Evolutionary conservation across 75 land plant species (phyloP).

Genomic region (Sequoia sempervirens): DNA sequence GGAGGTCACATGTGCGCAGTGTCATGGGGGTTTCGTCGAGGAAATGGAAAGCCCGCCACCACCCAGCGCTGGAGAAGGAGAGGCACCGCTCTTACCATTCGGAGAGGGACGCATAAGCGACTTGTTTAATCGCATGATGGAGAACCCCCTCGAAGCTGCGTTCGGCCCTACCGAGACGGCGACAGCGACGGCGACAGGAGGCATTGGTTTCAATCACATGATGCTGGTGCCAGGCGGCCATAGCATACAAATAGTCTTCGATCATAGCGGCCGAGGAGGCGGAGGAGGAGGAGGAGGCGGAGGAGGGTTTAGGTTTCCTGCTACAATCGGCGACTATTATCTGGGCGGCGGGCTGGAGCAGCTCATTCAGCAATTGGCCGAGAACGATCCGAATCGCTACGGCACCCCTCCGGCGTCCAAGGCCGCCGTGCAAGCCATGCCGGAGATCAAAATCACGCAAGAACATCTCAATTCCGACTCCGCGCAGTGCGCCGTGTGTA

Average conservation of each 20-base stretch:
- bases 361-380: slow-evolving; percentile 61
- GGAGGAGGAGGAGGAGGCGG: slow-evolving; percentile 7
- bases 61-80: slow-evolving; percentile 4
- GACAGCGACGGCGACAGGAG: background rate
- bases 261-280: slow-evolving; percentile 12
- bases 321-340: slow-evolving; percentile 58
- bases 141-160: background rate
- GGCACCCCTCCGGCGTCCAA: slow-evolving; percentile 69
- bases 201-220: slow-evolving; percentile 17
- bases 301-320: slow-evolving; percentile 17
- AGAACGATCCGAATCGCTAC: slow-evolving; percentile 58
- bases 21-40: slow-evolving; percentile 53
- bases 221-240: slow-evolving; percentile 27
- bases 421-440: slow-evolving; percentile 38
- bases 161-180: background rate
- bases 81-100: background rate
- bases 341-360: slow-evolving; percentile 60
- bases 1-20: slow-evolving; percentile 38
- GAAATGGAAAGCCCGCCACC: slow-evolving; percentile 24
- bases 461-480: slow-evolving; percentile 30
- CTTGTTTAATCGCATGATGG: slow-evolving; percentile 1
- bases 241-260: slow-evolving; percentile 32
- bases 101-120: background rate
- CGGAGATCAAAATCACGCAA: slow-evolving; percentile 27
- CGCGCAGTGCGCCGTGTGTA: slow-evolving; percentile 60